phyloP scores from a whole-genome alignment of 2,329 filamentous ascomycete species.

The Neofusicoccum sp. region DNA sequence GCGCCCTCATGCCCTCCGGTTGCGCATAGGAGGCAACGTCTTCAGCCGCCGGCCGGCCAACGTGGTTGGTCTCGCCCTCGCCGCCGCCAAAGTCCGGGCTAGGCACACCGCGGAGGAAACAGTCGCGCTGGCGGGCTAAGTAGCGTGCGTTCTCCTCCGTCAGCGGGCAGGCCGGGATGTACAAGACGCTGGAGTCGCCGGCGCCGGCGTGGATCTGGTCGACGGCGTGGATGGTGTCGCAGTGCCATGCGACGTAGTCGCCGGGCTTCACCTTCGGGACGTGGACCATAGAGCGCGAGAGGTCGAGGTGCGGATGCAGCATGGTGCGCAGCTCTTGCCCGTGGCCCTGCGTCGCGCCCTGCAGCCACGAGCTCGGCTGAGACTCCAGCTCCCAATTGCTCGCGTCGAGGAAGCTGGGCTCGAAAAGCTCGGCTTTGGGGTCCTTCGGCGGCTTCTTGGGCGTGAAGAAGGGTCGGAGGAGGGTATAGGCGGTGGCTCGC shows the following conservation, averaged over 20 bases:
- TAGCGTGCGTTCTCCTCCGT: conserved; percentile 74
- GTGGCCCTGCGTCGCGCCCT: conserved; percentile 67
- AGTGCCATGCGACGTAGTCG: conserved; percentile 78
- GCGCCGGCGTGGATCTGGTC: conserved; percentile 72
- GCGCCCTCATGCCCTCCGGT: conserved; percentile 52
- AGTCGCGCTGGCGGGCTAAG: conserved; percentile 66
- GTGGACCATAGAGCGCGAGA: conserved; percentile 68
- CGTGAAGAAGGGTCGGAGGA: conserved; percentile 82
- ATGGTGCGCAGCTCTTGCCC: conserved; percentile 65
- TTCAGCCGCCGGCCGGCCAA: conserved; percentile 40
- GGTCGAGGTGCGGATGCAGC: conserved; percentile 68
- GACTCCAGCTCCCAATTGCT: conserved; percentile 61
- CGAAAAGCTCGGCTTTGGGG: conserved; percentile 41
- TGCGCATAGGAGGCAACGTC: conserved; percentile 41
- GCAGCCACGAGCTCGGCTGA: conserved; percentile 59
- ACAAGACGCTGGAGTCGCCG: conserved; percentile 77
- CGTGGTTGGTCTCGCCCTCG: conserved; percentile 58
- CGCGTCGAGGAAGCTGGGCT: conserved; percentile 43
- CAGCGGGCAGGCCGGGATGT: conserved; percentile 82
- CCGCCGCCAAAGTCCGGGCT: conserved; percentile 56
- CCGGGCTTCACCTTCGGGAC: conserved; percentile 67
- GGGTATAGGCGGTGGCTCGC: conserved; percentile 73
- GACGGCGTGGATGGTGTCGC: conserved; percentile 77
- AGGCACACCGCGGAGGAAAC: conserved; percentile 62
- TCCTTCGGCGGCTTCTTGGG: conserved; percentile 42